A percentile compares a stretch with the other conserved stretches of the same genome.
Conservation (phyloP, 129 eudicot species). For the Smallanthus sonchifolius region DNA sequence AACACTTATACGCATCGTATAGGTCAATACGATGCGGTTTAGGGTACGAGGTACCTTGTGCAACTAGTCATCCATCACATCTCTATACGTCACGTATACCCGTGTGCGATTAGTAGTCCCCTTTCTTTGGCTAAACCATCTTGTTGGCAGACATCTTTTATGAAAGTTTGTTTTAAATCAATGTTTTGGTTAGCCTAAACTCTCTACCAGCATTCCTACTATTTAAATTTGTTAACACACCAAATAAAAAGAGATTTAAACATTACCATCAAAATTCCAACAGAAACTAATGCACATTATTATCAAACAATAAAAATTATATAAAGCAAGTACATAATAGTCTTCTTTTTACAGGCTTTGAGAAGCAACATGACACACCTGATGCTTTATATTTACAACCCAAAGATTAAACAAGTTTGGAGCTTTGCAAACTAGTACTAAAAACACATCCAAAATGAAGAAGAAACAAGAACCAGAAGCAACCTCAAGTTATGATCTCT, state of each 20-base stretch:
- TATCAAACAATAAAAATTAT: neutral
- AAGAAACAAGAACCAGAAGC: conserved; percentile 7
- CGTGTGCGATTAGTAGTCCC: no score
- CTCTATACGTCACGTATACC: no score
- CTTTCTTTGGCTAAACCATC: no score
- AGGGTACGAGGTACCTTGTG: no score
- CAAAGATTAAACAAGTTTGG: conserved; percentile 1
- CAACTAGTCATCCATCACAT: no score
- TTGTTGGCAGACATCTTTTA: no score
- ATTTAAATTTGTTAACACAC: neutral
- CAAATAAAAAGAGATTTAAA: neutral
- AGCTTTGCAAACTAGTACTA: conserved; percentile 6
- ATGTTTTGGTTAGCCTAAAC: no score
- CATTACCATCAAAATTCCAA: conserved; percentile 4
- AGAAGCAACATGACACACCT: conserved; percentile 17
- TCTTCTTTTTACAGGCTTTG: conserved; percentile 22
- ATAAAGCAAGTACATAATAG: neutral
- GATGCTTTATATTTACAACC: conserved; percentile 9
- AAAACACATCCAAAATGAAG: neutral
- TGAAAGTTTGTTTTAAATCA: no score
- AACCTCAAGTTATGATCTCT: conserved; percentile 44
- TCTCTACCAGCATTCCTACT: neutral
- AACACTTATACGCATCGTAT: no score
- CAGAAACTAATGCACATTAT: neutral
- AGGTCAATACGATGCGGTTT: no score